A percentile compares a stretch with the other conserved stretches of the same genome.
phyloP scores from a whole-genome alignment of 148 eudicot species.

The Nepenthes mirabilis region DNA sequence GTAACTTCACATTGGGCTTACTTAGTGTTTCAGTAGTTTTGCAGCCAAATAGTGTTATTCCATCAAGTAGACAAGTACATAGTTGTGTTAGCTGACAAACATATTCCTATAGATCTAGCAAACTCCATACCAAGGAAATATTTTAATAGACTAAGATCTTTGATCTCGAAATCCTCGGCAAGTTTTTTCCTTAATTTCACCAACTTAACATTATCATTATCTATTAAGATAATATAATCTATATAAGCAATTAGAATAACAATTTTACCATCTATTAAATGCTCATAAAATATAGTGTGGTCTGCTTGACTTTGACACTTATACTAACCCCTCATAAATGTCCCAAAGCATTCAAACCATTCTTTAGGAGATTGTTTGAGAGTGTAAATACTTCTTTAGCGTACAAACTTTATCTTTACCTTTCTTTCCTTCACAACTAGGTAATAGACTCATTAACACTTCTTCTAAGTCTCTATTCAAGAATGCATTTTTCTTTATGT shows the following conservation, averaged over 20 bases:
- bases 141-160: background rate
- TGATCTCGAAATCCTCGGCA: background rate
- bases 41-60: background rate
- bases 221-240: constrained; percentile 6
- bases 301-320: constrained; percentile 4
- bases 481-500: background rate
- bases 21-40: constrained; percentile 2
- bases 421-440: background rate
- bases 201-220: background rate
- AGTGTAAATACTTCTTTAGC: background rate
- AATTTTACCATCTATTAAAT: background rate
- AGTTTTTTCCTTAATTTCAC: too few relatives aligned
- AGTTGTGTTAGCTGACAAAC: background rate
- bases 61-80: background rate
- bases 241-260: constrained; percentile 3
- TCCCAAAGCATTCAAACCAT: constrained; percentile 2
- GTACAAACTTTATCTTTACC: background rate
- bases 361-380: constrained; percentile 3
- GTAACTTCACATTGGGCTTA: background rate
- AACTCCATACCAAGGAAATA: background rate
- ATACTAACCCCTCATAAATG: background rate
- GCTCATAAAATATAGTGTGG: constrained; percentile 3
- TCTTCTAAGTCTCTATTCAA: constrained; percentile 7
- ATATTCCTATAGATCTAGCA: background rate
- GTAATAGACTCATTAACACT: constrained; percentile 3